Evolutionary conservation across 2,329 filamentous ascomycete genomes (phyloP).

Genomic region (Aspergillus ustus): DNA sequence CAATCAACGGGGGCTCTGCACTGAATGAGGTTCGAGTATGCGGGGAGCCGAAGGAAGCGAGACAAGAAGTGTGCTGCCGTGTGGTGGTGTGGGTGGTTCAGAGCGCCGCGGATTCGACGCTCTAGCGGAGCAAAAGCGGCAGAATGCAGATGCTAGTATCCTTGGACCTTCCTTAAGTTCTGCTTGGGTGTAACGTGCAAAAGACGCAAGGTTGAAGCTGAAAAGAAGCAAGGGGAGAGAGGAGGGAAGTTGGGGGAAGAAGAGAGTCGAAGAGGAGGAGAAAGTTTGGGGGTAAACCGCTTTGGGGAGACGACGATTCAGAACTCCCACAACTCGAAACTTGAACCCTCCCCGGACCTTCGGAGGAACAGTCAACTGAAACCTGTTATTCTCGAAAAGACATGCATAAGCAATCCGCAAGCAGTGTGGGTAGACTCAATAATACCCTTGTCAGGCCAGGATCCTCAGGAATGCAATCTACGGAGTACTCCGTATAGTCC

Average conservation of each 20-base stretch:
- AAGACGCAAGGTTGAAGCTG: conserved; percentile 9
- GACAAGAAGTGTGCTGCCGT: not conserved
- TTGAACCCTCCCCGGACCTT: conserved; percentile 1
- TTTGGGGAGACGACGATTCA: conserved; percentile 15
- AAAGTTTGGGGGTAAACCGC: conserved; percentile 17
- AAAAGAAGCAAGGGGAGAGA: conserved; percentile 3
- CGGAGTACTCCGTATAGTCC: not conserved
- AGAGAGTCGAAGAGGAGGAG: conserved; percentile 10
- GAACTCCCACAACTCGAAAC: conserved; percentile 11
- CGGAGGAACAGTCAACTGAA: conserved; percentile 2
- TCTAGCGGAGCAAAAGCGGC: conserved; percentile 11
- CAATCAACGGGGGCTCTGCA: conserved; percentile 22
- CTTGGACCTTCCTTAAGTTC: not conserved
- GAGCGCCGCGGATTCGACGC: not conserved
- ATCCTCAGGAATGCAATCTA: not conserved
- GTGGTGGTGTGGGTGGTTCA: conserved; percentile 14
- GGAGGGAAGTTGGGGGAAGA: conserved; percentile 3
- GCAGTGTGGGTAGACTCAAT: not conserved
- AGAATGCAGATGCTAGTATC: conserved; percentile 10
- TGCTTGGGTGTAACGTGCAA: not conserved
- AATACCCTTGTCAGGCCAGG: not conserved
- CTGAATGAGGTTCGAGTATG: conserved; percentile 24
- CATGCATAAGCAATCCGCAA: not conserved
- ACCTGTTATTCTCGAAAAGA: not conserved
- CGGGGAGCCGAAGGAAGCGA: conserved; percentile 20